Evolutionary conservation across 2,329 filamentous ascomycete species (phyloP).

Genomic region (Penicillium capsulatum): DNA sequence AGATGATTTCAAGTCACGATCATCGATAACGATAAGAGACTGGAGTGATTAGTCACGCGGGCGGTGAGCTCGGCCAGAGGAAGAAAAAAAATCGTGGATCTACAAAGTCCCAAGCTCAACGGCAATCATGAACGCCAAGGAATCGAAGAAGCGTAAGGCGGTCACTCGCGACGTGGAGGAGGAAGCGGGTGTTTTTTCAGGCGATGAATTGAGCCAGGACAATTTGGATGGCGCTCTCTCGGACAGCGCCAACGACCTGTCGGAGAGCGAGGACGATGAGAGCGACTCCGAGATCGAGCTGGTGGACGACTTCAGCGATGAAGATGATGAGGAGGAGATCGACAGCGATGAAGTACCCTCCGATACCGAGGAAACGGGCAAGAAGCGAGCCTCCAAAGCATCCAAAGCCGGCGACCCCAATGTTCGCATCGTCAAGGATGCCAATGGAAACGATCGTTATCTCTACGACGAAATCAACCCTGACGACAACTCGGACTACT

Average conservation of each 20-base stretch:
- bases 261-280: constrained; percentile 34
- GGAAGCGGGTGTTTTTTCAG: constrained; percentile 51
- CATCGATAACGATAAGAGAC: constrained; percentile 11
- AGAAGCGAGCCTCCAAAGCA: constrained; percentile 27
- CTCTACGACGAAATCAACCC: constrained; percentile 92
- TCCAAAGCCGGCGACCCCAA: constrained; percentile 42
- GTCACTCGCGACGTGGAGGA: constrained; percentile 52
- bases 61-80: constrained; percentile 30
- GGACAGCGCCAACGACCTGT: constrained; percentile 41
- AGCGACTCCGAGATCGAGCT: constrained; percentile 51
- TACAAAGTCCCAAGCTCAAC: constrained; percentile 13
- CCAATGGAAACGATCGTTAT: constrained; percentile 85
- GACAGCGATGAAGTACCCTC: constrained; percentile 52
- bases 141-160: constrained; percentile 62
- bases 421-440: constrained; percentile 67
- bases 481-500: constrained; percentile 93
- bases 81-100: constrained; percentile 26
- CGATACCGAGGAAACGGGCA: constrained; percentile 42
- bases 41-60: constrained; percentile 37
- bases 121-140: constrained; percentile 35
- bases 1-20: constrained; percentile 1
- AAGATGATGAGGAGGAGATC: constrained; percentile 46
- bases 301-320: constrained; percentile 51
- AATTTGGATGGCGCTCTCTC: constrained; percentile 43
- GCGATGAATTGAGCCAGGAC: constrained; percentile 54